phyloP scores from a whole-genome alignment of 768 basidiomycete genomes.

The Mycena metata region DNA sequence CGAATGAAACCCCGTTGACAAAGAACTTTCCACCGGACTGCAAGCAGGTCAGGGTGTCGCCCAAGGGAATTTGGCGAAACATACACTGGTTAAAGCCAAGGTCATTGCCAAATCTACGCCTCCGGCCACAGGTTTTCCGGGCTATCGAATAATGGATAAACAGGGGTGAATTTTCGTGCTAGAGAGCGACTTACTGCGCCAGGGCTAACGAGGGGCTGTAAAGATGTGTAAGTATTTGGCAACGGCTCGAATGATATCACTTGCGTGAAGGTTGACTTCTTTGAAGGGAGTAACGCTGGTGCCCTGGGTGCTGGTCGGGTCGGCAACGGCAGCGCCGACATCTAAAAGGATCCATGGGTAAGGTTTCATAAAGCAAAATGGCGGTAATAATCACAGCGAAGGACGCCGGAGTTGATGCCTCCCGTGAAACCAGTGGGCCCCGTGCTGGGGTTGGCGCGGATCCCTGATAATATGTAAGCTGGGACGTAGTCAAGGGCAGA shows the following conservation, averaged over 20 bases:
- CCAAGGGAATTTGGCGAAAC: too few species aligned
- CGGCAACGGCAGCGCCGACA: slow-evolving; percentile 50
- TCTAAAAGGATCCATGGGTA: slow-evolving; percentile 1
- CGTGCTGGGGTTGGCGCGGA: slow-evolving; percentile 49
- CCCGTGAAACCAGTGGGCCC: slow-evolving; percentile 43
- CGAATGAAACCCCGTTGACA: slow-evolving; percentile 50
- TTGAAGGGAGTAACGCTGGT: slow-evolving; percentile 43
- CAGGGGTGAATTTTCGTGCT: neutral
- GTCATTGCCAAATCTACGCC: slow-evolving; percentile 3
- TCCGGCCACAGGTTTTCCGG: neutral
- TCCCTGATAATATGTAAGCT: slow-evolving; percentile 39
- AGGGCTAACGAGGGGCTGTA: slow-evolving; percentile 9
- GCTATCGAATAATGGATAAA: neutral
- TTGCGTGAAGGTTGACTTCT: slow-evolving; percentile 43
- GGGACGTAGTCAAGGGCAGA: neutral
- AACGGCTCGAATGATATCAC: neutral
- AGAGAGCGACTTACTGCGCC: slow-evolving; percentile 6
- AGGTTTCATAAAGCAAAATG: too few species aligned
- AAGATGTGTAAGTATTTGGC: neutral
- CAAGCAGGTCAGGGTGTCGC: neutral
- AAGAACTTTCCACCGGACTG: slow-evolving; percentile 35
- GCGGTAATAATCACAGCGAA: slow-evolving; percentile 53
- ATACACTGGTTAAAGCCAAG: slow-evolving; percentile 1
- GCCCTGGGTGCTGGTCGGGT: slow-evolving; percentile 51
- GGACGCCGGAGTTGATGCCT: slow-evolving; percentile 68